Base-by-base conservation (phyloP, 805 yeast species). In the Pichia insulana region DNA sequence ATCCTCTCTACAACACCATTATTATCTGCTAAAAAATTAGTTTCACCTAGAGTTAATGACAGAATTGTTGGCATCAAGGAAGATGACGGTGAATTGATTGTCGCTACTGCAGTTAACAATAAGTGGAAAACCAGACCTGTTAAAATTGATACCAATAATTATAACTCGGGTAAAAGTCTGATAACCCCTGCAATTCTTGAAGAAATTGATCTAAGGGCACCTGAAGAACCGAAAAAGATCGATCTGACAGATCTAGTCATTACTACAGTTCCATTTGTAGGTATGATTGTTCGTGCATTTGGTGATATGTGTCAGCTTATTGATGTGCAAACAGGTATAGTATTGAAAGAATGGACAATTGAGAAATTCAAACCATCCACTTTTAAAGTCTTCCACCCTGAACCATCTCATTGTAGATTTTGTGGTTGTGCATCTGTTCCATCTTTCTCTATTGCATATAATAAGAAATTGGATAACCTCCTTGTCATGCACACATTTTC, bases 371-470 rank as follows among this genome's bases (percentile, higher is more conserved):
- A 76, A 50, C 73, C 74, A 2, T 73, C 73, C 2, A 57, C 82
- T 0, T 71, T 87, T 47, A 66, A 70, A 43, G 92, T 83, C 1
- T 76, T 85, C 48, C 95, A 87, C 56, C 80, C 83, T 34, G 87
- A 81, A 50, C 94, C 95, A 6, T 78, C 87, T 1, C 95, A 87
- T 63, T 87, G 96, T 62, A 72, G 83, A 36, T 87, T 87, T 61
- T 87, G 96, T 66, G 96, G 96, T 2, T 82, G 94, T 64, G 87
- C 84, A 0, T 81, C 95, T 0, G 73, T 87, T 33, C 71, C 77
- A 18, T 73, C 89, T 3, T 70, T 87, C 41, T 80, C 90, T 1
- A 66, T 86, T 17, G 80, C 80, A 1, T 87, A 87, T 59, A 78
- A 80, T 18, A 83, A 80, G 48, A 55, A 59, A 20, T 80, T 76